These are phyloP conservation scores for Penicillium corylophilum DNA, from an alignment of 2,329 filamentous ascomycete species.

Conservation along the genomic window DNA sequence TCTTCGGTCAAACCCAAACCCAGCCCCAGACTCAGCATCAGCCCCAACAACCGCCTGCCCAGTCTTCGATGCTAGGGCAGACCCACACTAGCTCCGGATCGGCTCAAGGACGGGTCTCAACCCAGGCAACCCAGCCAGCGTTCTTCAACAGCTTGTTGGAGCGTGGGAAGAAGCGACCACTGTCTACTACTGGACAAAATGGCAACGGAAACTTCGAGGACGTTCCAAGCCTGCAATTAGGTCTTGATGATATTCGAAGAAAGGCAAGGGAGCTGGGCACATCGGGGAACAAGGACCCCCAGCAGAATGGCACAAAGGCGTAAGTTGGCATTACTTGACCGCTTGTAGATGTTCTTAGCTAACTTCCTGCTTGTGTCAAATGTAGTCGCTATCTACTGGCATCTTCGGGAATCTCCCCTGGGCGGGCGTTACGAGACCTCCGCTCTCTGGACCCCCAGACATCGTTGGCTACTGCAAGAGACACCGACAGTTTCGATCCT, in stretches of 20 bases:
- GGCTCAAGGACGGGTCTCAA: constrained; percentile 24
- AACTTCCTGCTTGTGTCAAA: constrained; percentile 11
- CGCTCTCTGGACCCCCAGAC: constrained; percentile 73
- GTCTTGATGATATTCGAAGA: constrained; percentile 79
- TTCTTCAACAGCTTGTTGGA: constrained; percentile 66
- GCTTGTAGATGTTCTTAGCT: not conserved
- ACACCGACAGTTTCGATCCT: constrained; percentile 49
- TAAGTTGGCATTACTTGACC: constrained; percentile 36
- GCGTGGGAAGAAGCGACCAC: constrained; percentile 65
- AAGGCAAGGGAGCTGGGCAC: constrained; percentile 76
- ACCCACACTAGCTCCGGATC: constrained; percentile 22
- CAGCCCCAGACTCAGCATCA: constrained; percentile 5
- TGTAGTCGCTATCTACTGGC: constrained; percentile 84
- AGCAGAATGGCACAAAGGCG: constrained; percentile 52
- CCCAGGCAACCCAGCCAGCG: constrained; percentile 51
- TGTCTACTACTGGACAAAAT: constrained; percentile 60
- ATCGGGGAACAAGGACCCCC: constrained; percentile 52
- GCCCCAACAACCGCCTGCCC: constrained; percentile 17
- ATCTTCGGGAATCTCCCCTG: constrained; percentile 87
- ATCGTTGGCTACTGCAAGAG: constrained; percentile 43
- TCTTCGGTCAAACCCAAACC: constrained; percentile 26
- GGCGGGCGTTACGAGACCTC: constrained; percentile 80
- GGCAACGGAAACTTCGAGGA: constrained; percentile 62
- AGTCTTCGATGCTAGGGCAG: constrained; percentile 30
- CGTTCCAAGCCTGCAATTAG: constrained; percentile 84